phyloP scores from a whole-genome alignment of 306 rosid species.

The Fragaria iinumae region DNA sequence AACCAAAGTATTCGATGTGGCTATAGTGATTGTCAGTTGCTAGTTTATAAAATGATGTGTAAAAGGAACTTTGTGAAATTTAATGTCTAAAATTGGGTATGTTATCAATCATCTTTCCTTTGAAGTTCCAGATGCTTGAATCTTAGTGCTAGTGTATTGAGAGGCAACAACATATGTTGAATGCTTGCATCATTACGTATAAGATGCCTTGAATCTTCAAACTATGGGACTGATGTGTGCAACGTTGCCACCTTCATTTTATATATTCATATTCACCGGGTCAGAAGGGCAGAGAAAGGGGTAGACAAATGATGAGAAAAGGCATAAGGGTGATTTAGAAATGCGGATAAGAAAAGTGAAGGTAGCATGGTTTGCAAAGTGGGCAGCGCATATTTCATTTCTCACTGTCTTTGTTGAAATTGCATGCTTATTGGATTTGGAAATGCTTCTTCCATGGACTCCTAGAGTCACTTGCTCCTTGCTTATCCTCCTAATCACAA shows the following conservation, averaged over 20 bases:
- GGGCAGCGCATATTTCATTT: not conserved
- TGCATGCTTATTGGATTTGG: not conserved
- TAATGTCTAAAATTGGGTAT: not conserved
- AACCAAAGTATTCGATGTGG: not conserved
- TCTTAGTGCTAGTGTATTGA: not conserved
- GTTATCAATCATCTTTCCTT: not conserved
- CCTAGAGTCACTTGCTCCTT: not conserved
- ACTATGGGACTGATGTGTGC: not conserved
- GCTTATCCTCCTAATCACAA: not conserved
- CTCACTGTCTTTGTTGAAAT: not conserved
- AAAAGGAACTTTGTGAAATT: not conserved
- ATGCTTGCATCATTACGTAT: not conserved
- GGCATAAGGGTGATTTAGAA: not conserved
- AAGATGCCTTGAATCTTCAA: not conserved
- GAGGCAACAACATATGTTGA: not conserved
- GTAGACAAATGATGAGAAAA: not conserved
- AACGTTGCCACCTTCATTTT: not conserved
- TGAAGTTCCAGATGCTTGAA: not conserved
- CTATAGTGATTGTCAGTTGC: not conserved
- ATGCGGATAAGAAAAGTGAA: not conserved
- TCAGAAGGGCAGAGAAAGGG: not conserved
- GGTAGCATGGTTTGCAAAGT: not conserved
- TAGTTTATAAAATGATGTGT: not conserved
- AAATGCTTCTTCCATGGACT: not conserved
- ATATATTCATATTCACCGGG: not conserved